Evolutionary conservation across 768 basidiomycete genomes (phyloP).

Genomic region (Leccinum obscurum): DNA sequence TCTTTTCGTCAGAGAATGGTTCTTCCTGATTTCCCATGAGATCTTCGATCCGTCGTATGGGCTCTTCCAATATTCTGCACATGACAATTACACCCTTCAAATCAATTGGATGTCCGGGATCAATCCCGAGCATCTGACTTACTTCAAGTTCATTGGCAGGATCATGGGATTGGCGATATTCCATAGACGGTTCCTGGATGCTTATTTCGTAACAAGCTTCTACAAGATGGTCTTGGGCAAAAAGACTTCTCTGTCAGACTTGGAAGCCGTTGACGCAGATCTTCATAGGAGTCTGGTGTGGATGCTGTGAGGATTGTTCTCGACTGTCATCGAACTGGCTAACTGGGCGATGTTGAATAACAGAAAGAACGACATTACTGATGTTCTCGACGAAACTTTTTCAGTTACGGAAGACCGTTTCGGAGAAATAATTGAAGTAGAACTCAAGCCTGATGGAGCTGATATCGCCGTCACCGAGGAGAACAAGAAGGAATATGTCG

Average conservation of each 20-base stretch:
- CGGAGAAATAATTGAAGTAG: slow-evolving; percentile 67
- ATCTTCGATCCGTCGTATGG: slow-evolving; percentile 83
- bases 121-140: slow-evolving; percentile 75
- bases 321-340: background rate
- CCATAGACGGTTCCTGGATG: slow-evolving; percentile 76
- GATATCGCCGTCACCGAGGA: slow-evolving; percentile 65
- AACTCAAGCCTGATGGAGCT: slow-evolving; percentile 63
- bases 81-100: slow-evolving; percentile 80
- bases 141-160: slow-evolving; percentile 82
- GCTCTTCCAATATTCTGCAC: slow-evolving; percentile 78
- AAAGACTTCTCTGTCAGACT: slow-evolving; percentile 56
- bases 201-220: slow-evolving; percentile 77
- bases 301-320: slow-evolving; percentile 61
- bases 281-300: slow-evolving; percentile 67
- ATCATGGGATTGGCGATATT: slow-evolving; percentile 74
- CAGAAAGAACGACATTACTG: slow-evolving; percentile 77
- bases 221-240: slow-evolving; percentile 78
- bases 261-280: slow-evolving; percentile 70
- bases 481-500: slow-evolving; percentile 79
- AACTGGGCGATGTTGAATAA: slow-evolving; percentile 1
- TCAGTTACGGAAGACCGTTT: slow-evolving; percentile 72
- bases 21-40: slow-evolving; percentile 81
- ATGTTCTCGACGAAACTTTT: slow-evolving; percentile 73
- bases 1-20: slow-evolving; percentile 64
- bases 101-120: slow-evolving; percentile 77